phyloP scores from a whole-genome alignment of 1,284 basidiomycete genomes.

The Tilletia indica region DNA sequence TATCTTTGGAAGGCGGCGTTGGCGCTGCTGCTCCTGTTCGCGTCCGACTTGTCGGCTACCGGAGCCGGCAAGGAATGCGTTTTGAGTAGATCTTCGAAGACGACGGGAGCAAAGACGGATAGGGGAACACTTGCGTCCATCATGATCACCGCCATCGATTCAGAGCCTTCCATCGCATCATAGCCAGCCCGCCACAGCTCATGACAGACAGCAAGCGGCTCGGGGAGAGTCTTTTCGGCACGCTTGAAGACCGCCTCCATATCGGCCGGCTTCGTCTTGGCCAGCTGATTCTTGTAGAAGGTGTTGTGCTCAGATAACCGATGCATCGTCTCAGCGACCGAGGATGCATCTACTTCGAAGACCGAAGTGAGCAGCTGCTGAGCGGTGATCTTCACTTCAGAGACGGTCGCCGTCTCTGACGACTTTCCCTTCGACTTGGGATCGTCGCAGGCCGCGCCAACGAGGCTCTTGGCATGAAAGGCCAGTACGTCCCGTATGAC shows the following conservation, averaged over 20 bases:
- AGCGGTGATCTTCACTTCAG: too few species aligned
- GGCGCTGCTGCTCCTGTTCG: conserved; percentile 19
- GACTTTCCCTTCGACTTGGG: neutral
- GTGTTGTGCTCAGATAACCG: neutral
- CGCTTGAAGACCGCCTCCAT: neutral
- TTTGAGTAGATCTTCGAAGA: neutral
- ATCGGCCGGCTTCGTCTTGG: neutral
- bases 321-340: neutral
- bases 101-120: conserved; percentile 15
- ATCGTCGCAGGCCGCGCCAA: neutral
- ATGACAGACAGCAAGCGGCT: neutral
- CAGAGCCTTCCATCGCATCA: conserved; percentile 6
- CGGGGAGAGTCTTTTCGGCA: neutral
- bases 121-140: neutral
- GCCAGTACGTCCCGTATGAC: neutral
- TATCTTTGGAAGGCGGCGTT: conserved; percentile 30
- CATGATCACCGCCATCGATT: neutral
- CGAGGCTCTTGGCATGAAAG: conserved; percentile 13
- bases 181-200: conserved; percentile 11
- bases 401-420: too few species aligned
- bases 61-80: conserved; percentile 1
- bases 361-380: neutral
- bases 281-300: conserved; percentile 1
- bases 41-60: neutral
- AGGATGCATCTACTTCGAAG: conserved; percentile 1